Evolutionary conservation across 2,329 filamentous ascomycete species (phyloP), one percentile per base, ranked within the genome.

Genomic region (Stagonosporopsis chrysanthemi): DNA sequence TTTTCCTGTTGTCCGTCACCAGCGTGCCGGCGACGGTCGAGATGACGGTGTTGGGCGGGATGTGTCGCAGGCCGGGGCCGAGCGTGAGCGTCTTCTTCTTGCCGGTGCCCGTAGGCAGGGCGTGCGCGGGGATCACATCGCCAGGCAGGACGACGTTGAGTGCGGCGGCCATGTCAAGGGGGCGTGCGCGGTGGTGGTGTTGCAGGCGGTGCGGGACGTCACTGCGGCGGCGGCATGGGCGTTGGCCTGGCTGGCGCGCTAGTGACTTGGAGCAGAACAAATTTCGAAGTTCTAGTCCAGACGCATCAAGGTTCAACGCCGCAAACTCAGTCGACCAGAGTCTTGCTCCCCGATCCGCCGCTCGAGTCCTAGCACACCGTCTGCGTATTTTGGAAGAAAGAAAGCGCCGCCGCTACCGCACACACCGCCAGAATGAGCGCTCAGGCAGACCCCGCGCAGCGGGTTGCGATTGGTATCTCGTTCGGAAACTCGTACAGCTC

Each of bases 401-500:
- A 44, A 26, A 15, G 26, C 40, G 26, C 44, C 43, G 45, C 43
- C 33, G 35, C 43, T 19, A 35, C 58, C 33, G 29, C 39, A 42
- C 45, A 56, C 54, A 45, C 63, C 50, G 52, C 52, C 50, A 58
- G 54, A 28, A 86, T 81, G 81, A 84, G 78, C 75, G 81, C 70
- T 78, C 83, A 81, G 76, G 79, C 77, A 73, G 77, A 72, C 69
- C 77, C 76, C 74, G 77, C 73, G 70, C 82, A 85, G 77, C 80
- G 84, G 71, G 83, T 84, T 72, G 91, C 90, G 76, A 98, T 99
- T 80, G 95, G 95, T 77, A 92, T 99, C 76, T 90, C 93, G 67
- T 97, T 98, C 83, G 95, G 95, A 81, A 99, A 98, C 83, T 93
- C 92, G 61, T 96, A 97, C 88, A 96, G 92, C 82, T 97, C 92